Evolutionary conservation across 345 rosid genomes (phyloP).

Genomic region (Alliaria petiolata): DNA sequence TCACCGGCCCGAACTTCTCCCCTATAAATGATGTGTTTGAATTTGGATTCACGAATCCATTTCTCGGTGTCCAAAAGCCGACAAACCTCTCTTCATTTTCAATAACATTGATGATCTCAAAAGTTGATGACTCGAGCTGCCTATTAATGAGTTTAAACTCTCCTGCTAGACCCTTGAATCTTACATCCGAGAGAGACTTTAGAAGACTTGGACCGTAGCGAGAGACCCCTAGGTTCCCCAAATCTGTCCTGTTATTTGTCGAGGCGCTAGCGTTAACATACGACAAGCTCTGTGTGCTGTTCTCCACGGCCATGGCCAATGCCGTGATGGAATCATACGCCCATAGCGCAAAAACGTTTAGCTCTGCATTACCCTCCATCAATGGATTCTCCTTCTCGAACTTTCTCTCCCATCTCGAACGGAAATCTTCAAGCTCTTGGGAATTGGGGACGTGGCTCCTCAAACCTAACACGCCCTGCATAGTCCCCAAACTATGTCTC

Average conservation of each 20-base stretch:
- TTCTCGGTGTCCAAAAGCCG: constrained; percentile 38
- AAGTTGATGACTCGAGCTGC: constrained; percentile 31
- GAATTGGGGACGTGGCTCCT: constrained; percentile 21
- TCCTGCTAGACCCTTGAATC: constrained; percentile 37
- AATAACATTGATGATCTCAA: constrained; percentile 40
- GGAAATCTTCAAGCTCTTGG: too few species aligned
- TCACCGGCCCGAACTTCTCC: constrained; percentile 2
- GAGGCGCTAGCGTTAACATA: background rate
- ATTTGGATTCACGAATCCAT: constrained; percentile 5
- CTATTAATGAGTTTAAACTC: constrained; percentile 32
- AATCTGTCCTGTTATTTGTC: background rate
- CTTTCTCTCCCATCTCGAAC: constrained; percentile 16
- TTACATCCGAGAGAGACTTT: constrained; percentile 12
- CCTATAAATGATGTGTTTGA: background rate
- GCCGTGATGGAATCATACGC: constrained; percentile 41
- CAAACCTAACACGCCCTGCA: constrained; percentile 34
- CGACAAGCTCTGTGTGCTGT: background rate
- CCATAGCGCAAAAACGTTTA: constrained; percentile 16
- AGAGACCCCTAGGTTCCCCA: constrained; percentile 9
- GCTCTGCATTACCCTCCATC: background rate
- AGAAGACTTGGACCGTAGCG: constrained; percentile 25
- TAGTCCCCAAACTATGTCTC: background rate
- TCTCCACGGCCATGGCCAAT: constrained; percentile 37
- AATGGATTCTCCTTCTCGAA: background rate
- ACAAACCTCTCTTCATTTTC: constrained; percentile 26